Base-by-base conservation (phyloP, 768 basidiomycete species). In the Lactifluus pinguis region DNA sequence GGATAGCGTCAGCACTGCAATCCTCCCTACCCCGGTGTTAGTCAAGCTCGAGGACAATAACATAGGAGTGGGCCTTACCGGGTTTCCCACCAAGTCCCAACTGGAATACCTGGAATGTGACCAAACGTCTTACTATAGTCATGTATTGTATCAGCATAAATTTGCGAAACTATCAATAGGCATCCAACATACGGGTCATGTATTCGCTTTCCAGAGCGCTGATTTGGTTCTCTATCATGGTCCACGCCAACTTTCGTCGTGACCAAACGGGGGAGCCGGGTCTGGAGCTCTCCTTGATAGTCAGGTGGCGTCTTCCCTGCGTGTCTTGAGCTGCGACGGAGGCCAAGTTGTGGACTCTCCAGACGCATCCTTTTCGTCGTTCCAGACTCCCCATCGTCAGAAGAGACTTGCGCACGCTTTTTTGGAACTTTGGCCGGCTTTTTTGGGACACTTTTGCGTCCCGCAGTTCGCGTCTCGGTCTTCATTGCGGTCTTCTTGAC, bases 21-120 rank as follows among this genome's bases (percentile, higher is more conserved):
- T 76, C 77, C 55, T 79, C 75, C 56, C 83, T 82, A 44, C 14
- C 1, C 11, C 17, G 4, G 45, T 39, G 36, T 57, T n/a, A 54
- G 48, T 55, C 48, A 60, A 61, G 29, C 44, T 21, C 50, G 29
- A 36, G 1, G 21, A 47, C 39, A 63, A 19, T 6, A 19, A 4
- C 44, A 32, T 8, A 3, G 7, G 17, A 49, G 21, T 2, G 64
- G 10, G 67, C 82, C 58, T 47, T 73, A 77, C 75, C 92, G 76
- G 6, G 78, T 81, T 57, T 82, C 79, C 91, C 92, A 97, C 85
- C 88, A 90, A 29, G 84, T 84, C 2, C 92, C 92, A 15, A 93
- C 83, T 29, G 78, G 76, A 19, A 95, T 72, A 2, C 82, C 90
- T 6, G 92, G 91, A 59, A 97, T 95, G 38, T 77, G 66, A 0